Conservation (phyloP, 2,329 filamentous ascomycete genomes). For the Rhynchosporium graminicola region DNA sequence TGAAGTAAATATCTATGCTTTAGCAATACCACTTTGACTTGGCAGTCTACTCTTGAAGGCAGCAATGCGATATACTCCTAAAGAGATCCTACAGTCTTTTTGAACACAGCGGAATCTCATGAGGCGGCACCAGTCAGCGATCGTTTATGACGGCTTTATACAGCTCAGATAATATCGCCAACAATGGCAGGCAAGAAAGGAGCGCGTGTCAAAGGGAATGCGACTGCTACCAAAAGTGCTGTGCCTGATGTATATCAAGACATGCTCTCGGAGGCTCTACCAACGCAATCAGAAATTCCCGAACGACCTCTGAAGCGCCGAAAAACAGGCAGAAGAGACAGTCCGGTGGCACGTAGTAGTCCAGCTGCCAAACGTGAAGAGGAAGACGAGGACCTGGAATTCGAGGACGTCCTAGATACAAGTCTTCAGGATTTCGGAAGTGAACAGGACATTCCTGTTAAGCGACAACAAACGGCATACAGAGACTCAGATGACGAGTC, state of each 20-base stretch:
- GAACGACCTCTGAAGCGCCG: conserved; percentile 43
- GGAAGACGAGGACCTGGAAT: conserved; percentile 35
- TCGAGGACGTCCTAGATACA: conserved; percentile 38
- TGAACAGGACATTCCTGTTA: conserved; percentile 28
- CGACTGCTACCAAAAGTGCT: conserved; percentile 17
- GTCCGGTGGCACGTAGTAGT: conserved; percentile 17
- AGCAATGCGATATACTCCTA: background rate
- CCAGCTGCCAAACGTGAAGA: conserved; percentile 25
- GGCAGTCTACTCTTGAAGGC: background rate
- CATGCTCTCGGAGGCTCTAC: conserved; percentile 46
- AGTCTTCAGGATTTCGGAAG: conserved; percentile 15
- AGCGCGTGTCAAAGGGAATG: conserved; percentile 27
- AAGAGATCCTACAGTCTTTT: background rate
- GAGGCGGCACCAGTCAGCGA: background rate
- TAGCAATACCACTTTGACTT: background rate
- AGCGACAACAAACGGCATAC: conserved; percentile 43
- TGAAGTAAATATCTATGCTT: background rate
- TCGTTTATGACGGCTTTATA: too few relatives aligned
- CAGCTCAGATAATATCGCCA: background rate
- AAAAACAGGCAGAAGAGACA: conserved; percentile 30
- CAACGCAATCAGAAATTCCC: conserved; percentile 36
- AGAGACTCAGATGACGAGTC: conserved; percentile 55
- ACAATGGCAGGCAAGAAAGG: conserved; percentile 23
- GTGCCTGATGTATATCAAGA: conserved; percentile 49
- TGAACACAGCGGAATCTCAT: background rate